Base-by-base conservation (phyloP, 495 filamentous ascomycete genomes). In the Annulohypoxylon moriforme region DNA sequence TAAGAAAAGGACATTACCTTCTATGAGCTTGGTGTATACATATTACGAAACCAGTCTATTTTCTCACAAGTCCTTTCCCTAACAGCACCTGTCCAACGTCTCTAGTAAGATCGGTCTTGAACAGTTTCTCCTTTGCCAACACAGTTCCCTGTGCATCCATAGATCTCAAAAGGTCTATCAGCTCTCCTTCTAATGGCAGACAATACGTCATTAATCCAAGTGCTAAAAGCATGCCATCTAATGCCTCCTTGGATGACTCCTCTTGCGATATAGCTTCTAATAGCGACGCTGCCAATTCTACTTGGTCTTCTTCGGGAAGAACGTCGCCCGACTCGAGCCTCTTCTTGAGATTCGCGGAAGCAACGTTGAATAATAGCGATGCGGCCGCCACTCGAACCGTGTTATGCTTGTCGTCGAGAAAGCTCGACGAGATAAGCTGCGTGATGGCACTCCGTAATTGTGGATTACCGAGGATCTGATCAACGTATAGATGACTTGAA, bases 361-460 rank as follows among this genome's bases (percentile, higher is more conserved):
- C 87, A 3, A 98, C 77, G 65, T 98, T 97, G 79, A 94, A 94
- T 0, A 92, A 87, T n/a, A 98, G 80, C 0, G 91, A 91, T 14
- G 94, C 86, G 0, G 94, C 93, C 5, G 93, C 91, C 13, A 94
- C 92, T 31, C 94, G 90, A 10, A 85, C 75, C 50, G 81, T 85
- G 58, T 72, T 76, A 64, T 89, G 87, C 22, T 75, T 77, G 29
- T 81, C 82, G 55, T 89, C 87, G 4, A 89, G 81, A 50, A 91
- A 81, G 63, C 84, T 85, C 7, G 81, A 81, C 4, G 87, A 85
- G 13, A 88, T 77, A 8, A 89, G 78, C 52, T 80, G 69, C 0
- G 82, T 82, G 58, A 86, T 73, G 0, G 79, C 65, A 3, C 62
- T 66, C 7, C 82, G 79, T 6, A 88, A 78, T 1, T 72, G 75